Evolutionary conservation across 192 early-diverging fungal genomes (phyloP), one percentile per base, ranked within the genome.

Genomic region (Backusella australiensis): DNA sequence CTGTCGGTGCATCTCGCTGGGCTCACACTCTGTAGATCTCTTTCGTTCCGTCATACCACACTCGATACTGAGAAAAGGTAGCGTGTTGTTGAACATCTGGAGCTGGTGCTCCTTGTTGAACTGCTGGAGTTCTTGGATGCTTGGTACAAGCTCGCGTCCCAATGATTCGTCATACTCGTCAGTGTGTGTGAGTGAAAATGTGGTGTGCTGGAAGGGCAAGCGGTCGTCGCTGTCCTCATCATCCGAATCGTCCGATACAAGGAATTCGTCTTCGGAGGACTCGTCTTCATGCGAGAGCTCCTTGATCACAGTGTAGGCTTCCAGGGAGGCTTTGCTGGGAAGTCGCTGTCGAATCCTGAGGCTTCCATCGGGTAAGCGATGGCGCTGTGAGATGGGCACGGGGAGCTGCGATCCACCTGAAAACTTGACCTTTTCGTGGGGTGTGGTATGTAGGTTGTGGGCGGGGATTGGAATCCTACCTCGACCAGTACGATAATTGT

Each of bases 151-250:
- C 49, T 69, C 77, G 42, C 78, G 78, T 15, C 73, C 72, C 46
- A 78, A 34, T 0, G 80, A 77, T 72, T 81, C 87, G 21, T 90
- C 87, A 76, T 86, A 88, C n/a, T 82, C 87, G 68, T 90, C 89
- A 1, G 89, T 88, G 67, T 79, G 77, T 14, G 83, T 88, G 19
- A 90, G 59, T 26, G 86, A 88, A 63, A 90, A 87, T 1, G 78
- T 85, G 46, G 81, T 81, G 29, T 81, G 82, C 8, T 69, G 67
- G 0, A 42, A 68, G 11, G 69, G 74, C 7, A 67, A 41, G 1
- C 34, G 41, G 17, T 46, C 38, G 32, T 71, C 70, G 15, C 6
- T 29, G 14, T 29, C 66, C 36, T 69, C 46, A 23, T 69, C 67
- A 63, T 83, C 79, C 6, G 74, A 73, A 0, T 75, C 81, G 8